Percentiles rank a stretch among this genome's conserved stretches.
Conservation (phyloP, 2,329 filamentous ascomycete genomes). For the Epichloe scottii region DNA sequence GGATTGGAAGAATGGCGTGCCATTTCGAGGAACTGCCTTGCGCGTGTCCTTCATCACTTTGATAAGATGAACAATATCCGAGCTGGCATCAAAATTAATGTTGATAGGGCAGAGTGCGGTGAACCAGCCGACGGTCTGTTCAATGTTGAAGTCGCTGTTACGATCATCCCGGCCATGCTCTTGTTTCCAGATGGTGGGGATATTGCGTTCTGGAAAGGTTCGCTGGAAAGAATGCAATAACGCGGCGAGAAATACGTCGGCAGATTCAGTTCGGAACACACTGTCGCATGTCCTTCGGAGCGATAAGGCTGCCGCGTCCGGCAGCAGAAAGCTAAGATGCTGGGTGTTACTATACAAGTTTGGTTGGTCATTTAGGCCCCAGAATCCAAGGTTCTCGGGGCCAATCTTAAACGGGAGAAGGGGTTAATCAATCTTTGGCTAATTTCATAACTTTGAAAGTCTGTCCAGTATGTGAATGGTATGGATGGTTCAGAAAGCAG, state of each 20-base stretch:
- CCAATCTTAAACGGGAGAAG: constrained; percentile 27
- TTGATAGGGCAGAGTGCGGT: constrained; percentile 42
- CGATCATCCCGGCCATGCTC: constrained; percentile 35
- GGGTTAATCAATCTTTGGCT: constrained; percentile 16
- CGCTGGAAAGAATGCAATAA: constrained; percentile 43
- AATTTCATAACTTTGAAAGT: constrained; percentile 29
- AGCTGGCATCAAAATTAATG: constrained; percentile 27
- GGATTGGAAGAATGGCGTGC: constrained; percentile 37
- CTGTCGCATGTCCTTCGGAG: constrained; percentile 31
- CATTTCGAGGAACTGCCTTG: constrained; percentile 29
- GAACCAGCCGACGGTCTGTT: constrained; percentile 48
- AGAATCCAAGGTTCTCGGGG: constrained; percentile 32
- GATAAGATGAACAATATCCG: constrained; percentile 38
- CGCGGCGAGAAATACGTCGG: constrained; percentile 41
- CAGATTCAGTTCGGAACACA: constrained; percentile 37
- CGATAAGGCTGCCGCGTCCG: constrained; percentile 27
- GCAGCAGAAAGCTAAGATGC: constrained; percentile 30
- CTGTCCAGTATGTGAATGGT: constrained; percentile 37
- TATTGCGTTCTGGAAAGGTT: constrained; percentile 37
- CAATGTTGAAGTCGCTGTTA: constrained; percentile 35
- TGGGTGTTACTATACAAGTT: constrained; percentile 35
- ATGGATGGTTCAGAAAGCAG: constrained; percentile 31
- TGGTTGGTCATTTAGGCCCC: constrained; percentile 27
- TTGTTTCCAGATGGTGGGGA: constrained; percentile 42
- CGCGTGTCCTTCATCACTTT: constrained; percentile 41